Percentiles rank a stretch among this genome's conserved stretches.
Conservation (phyloP, 2,329 filamentous ascomycete species). For the Fusarium sp. region DNA sequence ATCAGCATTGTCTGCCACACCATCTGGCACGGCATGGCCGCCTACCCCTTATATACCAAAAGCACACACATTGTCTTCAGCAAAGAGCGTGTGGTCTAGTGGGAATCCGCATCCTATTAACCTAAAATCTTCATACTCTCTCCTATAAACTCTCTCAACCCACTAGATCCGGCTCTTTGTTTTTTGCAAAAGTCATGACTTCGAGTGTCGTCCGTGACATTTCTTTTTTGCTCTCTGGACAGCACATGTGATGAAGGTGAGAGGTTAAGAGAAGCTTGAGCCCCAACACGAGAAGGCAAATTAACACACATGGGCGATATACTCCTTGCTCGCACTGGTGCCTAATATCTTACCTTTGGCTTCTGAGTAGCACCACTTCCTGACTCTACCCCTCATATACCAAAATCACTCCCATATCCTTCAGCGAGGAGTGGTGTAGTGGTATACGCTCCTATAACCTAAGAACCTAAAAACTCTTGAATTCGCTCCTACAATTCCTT, state of each 20-base stretch:
- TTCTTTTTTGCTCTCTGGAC: neutral
- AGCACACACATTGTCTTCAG: neutral
- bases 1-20: no score
- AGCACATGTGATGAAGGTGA: neutral
- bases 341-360: neutral
- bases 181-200: neutral
- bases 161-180: neutral
- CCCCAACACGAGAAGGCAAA: neutral
- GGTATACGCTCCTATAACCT: neutral
- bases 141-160: neutral
- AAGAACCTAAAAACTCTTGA: neutral
- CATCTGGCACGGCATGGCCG: no score
- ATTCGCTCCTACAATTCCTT: neutral
- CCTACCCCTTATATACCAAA: neutral
- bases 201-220: neutral
- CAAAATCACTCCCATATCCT: neutral
- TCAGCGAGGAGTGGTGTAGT: neutral
- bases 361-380: neutral
- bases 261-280: neutral
- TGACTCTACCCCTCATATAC: neutral
- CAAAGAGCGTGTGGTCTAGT: conserved; percentile 5
- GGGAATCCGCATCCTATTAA: neutral
- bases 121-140: neutral
- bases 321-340: neutral
- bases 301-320: neutral